A percentile compares a stretch with the other conserved stretches of the same genome.
Conservation (phyloP, 148 eudicot genomes). For the Rhododendron griersonianum region DNA sequence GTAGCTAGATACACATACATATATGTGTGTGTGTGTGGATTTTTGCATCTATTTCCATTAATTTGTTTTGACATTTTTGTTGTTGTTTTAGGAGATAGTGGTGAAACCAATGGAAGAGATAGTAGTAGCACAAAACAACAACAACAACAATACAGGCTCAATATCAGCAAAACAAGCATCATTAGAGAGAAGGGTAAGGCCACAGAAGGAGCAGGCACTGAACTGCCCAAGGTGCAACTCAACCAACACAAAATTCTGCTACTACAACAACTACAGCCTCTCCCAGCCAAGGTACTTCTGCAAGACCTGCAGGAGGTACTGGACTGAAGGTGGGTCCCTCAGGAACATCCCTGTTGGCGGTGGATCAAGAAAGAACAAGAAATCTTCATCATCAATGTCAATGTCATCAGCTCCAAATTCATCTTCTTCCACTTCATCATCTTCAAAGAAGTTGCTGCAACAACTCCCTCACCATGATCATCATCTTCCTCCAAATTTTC, state of each 20-base stretch:
- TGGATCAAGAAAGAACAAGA: slow-evolving; percentile 74
- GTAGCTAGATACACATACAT: background rate
- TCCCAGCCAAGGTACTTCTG: slow-evolving; percentile 86
- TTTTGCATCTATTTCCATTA: background rate
- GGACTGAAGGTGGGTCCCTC: slow-evolving; percentile 87
- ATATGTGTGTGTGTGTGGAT: background rate
- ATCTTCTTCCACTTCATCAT: background rate
- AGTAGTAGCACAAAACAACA: slow-evolving; percentile 11
- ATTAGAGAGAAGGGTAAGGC: slow-evolving; percentile 33
- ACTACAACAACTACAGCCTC: slow-evolving; percentile 90
- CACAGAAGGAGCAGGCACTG: slow-evolving; percentile 22
- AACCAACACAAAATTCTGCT: slow-evolving; percentile 50
- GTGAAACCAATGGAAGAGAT: slow-evolving; percentile 72
- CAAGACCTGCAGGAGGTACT: slow-evolving; percentile 82
- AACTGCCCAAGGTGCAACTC: slow-evolving; percentile 27
- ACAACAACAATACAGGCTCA: slow-evolving; percentile 26
- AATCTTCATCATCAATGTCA: slow-evolving; percentile 30
- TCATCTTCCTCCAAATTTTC: slow-evolving; percentile 6
- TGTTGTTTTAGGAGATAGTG: background rate
- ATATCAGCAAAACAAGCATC: slow-evolving; percentile 7
- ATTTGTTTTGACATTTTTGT: background rate
- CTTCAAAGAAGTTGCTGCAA: slow-evolving; percentile 24
- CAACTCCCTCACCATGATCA: slow-evolving; percentile 15
- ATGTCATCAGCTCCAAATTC: slow-evolving; percentile 21
- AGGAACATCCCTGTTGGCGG: slow-evolving; percentile 50